phyloP scores from a whole-genome alignment of 495 filamentous ascomycete genomes.

The Xeromyces bisporus region DNA sequence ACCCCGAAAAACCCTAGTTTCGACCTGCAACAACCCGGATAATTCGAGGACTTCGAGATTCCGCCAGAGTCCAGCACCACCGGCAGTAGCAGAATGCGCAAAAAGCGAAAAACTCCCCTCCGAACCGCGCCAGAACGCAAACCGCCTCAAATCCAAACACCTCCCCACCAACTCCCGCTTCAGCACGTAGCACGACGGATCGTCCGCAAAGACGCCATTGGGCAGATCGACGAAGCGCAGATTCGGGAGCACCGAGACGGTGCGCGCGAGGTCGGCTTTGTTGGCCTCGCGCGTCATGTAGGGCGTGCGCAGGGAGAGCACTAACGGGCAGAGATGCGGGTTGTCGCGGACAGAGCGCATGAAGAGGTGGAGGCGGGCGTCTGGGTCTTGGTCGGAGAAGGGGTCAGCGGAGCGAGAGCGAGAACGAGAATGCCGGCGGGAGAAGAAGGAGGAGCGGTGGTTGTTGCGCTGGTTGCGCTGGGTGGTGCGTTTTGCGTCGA shows the following conservation, averaged over 20 bases:
- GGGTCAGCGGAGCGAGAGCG: too few relatives aligned
- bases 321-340: conserved; percentile 42
- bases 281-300: conserved; percentile 89
- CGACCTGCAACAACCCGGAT: conserved; percentile 51
- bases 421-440: conserved; percentile 59
- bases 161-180: conserved; percentile 68
- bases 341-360: conserved; percentile 66
- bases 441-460: conserved; percentile 55
- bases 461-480: too few relatives aligned
- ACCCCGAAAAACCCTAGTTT: conserved; percentile 50
- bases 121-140: conserved; percentile 64
- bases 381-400: conserved; percentile 58
- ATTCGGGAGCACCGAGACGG: conserved; percentile 68
- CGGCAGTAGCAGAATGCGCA: too few relatives aligned
- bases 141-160: conserved; percentile 71
- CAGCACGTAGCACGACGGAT: conserved; percentile 52
- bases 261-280: conserved; percentile 69
- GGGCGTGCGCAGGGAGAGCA: conserved; percentile 73
- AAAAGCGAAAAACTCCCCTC: conserved; percentile 64
- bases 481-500: conserved; percentile 61
- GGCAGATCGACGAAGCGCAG: conserved; percentile 85
- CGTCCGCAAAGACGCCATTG: conserved; percentile 59
- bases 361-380: conserved; percentile 58
- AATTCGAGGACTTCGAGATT: conserved; percentile 71
- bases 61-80: conserved; percentile 51